A percentile compares a stretch with the other conserved stretches of the same genome.
phyloP scores from a whole-genome alignment of 768 basidiomycete genomes.

The Psilocybe sp. region DNA sequence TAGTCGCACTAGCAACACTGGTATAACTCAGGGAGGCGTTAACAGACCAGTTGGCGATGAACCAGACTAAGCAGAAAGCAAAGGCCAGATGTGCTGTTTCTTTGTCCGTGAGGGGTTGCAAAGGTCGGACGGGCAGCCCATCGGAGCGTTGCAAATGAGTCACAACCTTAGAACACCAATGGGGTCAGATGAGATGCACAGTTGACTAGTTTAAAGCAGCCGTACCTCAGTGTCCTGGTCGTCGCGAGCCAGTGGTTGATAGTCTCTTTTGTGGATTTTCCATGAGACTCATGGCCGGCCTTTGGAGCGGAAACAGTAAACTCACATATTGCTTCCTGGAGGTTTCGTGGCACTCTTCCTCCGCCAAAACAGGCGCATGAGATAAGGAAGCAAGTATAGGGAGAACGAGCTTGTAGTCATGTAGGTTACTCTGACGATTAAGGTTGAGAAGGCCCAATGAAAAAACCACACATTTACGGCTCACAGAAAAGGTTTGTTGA shows the following conservation, averaged over 20 bases:
- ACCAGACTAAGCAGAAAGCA: slow-evolving; percentile 88
- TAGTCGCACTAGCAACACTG: slow-evolving; percentile 91
- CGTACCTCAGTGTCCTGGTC: slow-evolving; percentile 12
- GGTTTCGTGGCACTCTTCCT: slow-evolving; percentile 4
- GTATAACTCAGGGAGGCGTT: slow-evolving; percentile 85
- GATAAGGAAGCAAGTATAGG: slow-evolving; percentile 29
- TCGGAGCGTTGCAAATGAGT: too few relatives aligned
- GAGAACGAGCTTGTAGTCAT: slow-evolving; percentile 87
- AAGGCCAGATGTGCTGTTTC: slow-evolving; percentile 82
- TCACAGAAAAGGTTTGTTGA: slow-evolving; percentile 86
- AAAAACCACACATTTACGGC: not conserved
- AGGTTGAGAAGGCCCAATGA: not conserved
- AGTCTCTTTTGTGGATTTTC: slow-evolving; percentile 16
- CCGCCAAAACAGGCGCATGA: slow-evolving; percentile 21
- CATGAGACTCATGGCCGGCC: not conserved
- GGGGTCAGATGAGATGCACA: not conserved
- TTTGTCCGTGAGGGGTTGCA: slow-evolving; percentile 24
- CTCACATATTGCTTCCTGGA: slow-evolving; percentile 6
- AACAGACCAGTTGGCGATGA: slow-evolving; percentile 89
- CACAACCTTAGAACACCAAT: not conserved
- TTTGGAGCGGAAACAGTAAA: not conserved
- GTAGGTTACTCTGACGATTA: slow-evolving; percentile 49
- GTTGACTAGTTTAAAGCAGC: not conserved
- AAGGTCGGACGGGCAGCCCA: not conserved
- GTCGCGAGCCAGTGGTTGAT: slow-evolving; percentile 21